Conservation (phyloP, 345 rosid genomes). For the Reutealis trisperma region DNA sequence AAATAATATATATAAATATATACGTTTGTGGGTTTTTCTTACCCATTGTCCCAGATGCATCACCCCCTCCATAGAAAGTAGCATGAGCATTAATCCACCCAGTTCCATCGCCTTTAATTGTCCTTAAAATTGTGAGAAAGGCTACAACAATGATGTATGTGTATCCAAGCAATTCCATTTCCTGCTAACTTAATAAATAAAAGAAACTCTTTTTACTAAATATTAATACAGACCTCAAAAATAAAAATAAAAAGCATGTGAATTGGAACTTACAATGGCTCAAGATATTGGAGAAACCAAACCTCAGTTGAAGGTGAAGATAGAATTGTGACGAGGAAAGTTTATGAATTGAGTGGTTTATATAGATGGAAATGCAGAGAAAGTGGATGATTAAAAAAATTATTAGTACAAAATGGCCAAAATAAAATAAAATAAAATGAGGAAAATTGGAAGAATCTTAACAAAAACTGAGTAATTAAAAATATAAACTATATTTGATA, state of each 20-base stretch:
- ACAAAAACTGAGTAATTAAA: slow-evolving; percentile 25
- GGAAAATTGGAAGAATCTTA: slow-evolving; percentile 14
- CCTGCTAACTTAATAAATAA: not conserved
- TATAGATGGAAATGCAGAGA: slow-evolving; percentile 26
- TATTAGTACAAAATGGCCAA: not conserved
- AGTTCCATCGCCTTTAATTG: slow-evolving; percentile 17
- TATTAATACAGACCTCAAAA: not conserved
- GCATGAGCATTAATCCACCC: slow-evolving; percentile 52
- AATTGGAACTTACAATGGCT: slow-evolving; percentile 1
- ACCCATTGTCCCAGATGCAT: slow-evolving; percentile 59
- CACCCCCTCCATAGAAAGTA: slow-evolving; percentile 57
- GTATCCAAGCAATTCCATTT: slow-evolving; percentile 32
- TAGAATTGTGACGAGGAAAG: slow-evolving; percentile 14
- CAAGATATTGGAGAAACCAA: not conserved
- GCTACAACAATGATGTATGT: slow-evolving; percentile 11
- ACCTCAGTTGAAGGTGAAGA: not conserved
- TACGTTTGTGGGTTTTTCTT: not conserved
- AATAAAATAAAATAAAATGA: too few species aligned
- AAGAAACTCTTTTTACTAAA: not conserved
- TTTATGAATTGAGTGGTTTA: slow-evolving; percentile 20
- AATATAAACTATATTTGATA: not conserved
- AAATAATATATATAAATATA: not conserved
- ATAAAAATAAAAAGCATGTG: not conserved
- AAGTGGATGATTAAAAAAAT: slow-evolving; percentile 5
- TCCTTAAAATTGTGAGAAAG: slow-evolving; percentile 15